These are phyloP conservation scores for Aureobasidium subglaciale DNA, from an alignment of 2,329 filamentous ascomycete species.

Conservation along the genomic window DNA sequence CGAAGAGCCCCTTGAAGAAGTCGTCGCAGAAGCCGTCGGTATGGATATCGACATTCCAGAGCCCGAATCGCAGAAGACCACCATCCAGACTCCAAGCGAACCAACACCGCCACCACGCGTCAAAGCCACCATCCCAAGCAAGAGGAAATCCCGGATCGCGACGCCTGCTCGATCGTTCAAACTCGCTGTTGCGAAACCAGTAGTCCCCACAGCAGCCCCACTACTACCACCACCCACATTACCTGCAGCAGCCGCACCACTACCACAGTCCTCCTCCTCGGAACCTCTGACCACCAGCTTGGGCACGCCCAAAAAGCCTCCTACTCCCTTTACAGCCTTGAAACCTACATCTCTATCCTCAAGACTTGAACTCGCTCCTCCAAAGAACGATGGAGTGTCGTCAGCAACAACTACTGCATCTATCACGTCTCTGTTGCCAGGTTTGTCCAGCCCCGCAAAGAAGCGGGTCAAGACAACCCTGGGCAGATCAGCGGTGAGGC, in stretches of 20 bases:
- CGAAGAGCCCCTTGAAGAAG: neutral
- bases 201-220: neutral
- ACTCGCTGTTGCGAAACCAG: neutral
- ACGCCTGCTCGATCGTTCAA: conserved; percentile 24
- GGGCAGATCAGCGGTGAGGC: neutral
- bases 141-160: conserved; percentile 27
- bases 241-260: too few relatives aligned
- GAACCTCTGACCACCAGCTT: neutral
- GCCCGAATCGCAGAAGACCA: neutral
- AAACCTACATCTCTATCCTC: neutral
- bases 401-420: neutral
- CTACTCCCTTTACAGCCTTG: neutral
- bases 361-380: conserved; percentile 7
- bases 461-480: conserved; percentile 24
- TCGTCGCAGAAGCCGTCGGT: neutral
- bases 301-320: conserved; percentile 19
- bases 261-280: neutral
- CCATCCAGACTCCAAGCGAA: neutral
- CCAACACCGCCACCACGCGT: neutral
- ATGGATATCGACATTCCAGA: neutral
- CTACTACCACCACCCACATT: neutral
- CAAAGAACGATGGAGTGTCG: neutral
- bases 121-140: conserved; percentile 16
- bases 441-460: conserved; percentile 24
- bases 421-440: conserved; percentile 8